phyloP scores from a whole-genome alignment of 768 basidiomycete genomes.

The Suillus brevipes region DNA sequence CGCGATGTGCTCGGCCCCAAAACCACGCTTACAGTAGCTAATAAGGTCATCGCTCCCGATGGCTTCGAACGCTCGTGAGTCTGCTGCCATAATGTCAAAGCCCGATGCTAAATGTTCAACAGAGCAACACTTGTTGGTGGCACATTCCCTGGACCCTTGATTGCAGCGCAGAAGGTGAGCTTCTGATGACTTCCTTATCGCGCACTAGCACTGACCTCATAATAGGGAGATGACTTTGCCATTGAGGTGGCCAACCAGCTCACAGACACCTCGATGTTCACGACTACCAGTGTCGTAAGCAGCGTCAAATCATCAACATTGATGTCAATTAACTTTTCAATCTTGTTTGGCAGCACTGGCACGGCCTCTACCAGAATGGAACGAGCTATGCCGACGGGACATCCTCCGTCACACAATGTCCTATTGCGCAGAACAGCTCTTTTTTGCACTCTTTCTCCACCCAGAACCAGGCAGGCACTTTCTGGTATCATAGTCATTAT shows the following conservation, averaged over 20 bases:
- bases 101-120: neutral
- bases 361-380: constrained; percentile 46
- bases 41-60: constrained; percentile 45
- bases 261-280: constrained; percentile 46
- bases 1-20: constrained; percentile 15
- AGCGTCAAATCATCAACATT: neutral
- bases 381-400: constrained; percentile 49
- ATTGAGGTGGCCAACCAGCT: constrained; percentile 48
- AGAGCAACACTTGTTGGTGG: constrained; percentile 46
- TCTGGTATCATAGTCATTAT: constrained; percentile 39
- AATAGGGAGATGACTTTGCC: constrained; percentile 37
- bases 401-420: constrained; percentile 36
- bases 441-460: constrained; percentile 27
- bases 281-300: constrained; percentile 51
- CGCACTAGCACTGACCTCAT: constrained; percentile 12
- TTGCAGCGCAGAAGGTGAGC: constrained; percentile 38
- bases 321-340: neutral
- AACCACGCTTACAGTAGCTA: constrained; percentile 36
- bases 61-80: constrained; percentile 43
- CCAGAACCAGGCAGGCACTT: constrained; percentile 27
- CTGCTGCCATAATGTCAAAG: neutral
- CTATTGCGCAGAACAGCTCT: constrained; percentile 18
- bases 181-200: neutral
- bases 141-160: constrained; percentile 46
- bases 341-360: constrained; percentile 48